Evolutionary conservation across 2,329 filamentous ascomycete genomes (phyloP), one percentile per base, ranked within the genome.

Genomic region (Penicillium sp.): DNA sequence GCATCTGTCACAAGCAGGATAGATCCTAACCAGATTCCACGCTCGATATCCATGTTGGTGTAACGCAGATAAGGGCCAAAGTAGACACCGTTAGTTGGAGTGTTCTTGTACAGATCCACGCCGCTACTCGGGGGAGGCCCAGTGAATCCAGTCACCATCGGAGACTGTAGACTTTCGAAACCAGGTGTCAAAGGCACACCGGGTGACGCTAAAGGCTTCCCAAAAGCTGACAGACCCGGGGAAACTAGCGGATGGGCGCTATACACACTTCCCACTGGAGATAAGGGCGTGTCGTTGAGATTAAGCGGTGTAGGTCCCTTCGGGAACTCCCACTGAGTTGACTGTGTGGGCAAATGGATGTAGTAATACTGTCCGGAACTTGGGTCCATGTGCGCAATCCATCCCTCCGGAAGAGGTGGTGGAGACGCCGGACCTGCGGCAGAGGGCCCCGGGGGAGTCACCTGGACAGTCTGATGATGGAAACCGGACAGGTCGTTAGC

Each of bases 291-390:
- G 13, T 86, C 79, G 52, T 94, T 89, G 56, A 95, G 80, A 55
- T 88, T 87, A 47, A 96, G 77, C 1, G 91, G 91, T 22, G 88
- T 95, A 0, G 90, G 90, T 0, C 91, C 91, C 71, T 96, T 97
- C 26, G 93, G 93, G 59, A 97, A 97, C 64, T 98, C 93, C 93
- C 93, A 98, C 66, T 98, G 93, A 0, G 93, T 98, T 3, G 90
- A 88, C 65, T 97, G 93, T 0, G 88, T 90, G 1, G 90, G 87
- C 28, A 98, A 77, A 67, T 98, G 93, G 52, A 98, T 98, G 64
- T 98, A 98, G 69, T 98, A 98, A 70, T 97, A 98, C 65, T 97
- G 91, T 1, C 93, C 93, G 2, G 91, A 97, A 64, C 87, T 95
- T 58, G 88, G 87, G 66, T 98, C 93, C 4, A 97, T 77, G 67